Evolutionary conservation across 2,329 filamentous ascomycete species (phyloP).

Genomic region (Colletotrichum viniferum): DNA sequence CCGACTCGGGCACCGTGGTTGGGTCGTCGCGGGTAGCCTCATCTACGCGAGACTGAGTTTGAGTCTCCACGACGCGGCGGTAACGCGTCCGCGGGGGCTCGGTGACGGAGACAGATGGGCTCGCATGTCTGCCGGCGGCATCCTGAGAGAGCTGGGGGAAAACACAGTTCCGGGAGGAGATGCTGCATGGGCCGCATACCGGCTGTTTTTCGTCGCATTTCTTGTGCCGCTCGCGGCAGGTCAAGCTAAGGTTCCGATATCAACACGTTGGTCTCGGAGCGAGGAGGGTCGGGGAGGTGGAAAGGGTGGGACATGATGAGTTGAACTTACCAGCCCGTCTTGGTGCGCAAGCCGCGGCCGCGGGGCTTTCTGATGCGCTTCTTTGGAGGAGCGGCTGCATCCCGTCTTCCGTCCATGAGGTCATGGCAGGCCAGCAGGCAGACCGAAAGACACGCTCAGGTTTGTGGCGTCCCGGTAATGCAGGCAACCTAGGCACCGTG

Average conservation of each 20-base stretch:
- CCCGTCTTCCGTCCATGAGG: slow-evolving; percentile 9
- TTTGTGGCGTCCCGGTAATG: neutral
- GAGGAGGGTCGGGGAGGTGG: neutral
- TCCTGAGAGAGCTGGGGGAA: slow-evolving; percentile 12
- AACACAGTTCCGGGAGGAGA: slow-evolving; percentile 26
- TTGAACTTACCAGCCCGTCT: slow-evolving; percentile 41
- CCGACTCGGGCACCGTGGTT: neutral
- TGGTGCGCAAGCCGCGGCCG: slow-evolving; percentile 45
- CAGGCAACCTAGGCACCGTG: neutral
- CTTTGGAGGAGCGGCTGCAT: slow-evolving; percentile 11
- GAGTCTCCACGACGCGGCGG: neutral
- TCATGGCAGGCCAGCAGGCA: slow-evolving; percentile 6
- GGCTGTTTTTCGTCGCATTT: slow-evolving; percentile 52
- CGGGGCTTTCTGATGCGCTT: slow-evolving; percentile 38
- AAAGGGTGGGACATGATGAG: neutral
- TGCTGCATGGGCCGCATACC: slow-evolving; percentile 27
- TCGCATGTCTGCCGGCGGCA: neutral
- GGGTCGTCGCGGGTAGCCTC: neutral
- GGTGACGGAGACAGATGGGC: neutral
- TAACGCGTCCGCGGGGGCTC: neutral
- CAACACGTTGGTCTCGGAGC: neutral
- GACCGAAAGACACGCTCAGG: neutral
- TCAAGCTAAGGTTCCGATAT: slow-evolving; percentile 33
- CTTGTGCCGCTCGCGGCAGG: slow-evolving; percentile 50
- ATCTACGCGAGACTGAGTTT: neutral